Base-by-base conservation (phyloP, 192 early-diverging fungal species). In the Backusella westeae region DNA sequence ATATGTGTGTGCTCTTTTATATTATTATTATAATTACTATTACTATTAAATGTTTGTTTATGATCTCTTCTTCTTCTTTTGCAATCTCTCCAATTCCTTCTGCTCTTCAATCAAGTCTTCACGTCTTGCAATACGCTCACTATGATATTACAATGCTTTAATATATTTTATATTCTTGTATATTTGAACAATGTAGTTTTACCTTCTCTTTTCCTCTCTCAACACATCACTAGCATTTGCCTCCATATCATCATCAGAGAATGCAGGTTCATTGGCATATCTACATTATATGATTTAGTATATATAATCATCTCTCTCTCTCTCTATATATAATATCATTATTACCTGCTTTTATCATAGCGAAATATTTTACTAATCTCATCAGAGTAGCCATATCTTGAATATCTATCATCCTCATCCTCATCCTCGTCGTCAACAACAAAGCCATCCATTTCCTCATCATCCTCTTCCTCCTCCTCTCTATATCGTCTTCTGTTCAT, bases 161-260 rank as follows among this genome's bases (percentile, higher is more conserved):
- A 46, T 67, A 56, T 19, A 36, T 29, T n/a, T 4, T n/a, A 6
- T 66, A 34, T 41, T 32, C 8, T 46, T 14, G 3, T 38, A 8
- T 9, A 35, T 52, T 9, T 36, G 4, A 42, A 8, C 19, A 59
- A 23, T 59, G 21, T 77, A 32, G 32, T 32, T 32, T 32, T 32
- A 81, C 80, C 80, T 83, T 79, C 78, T 76, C 52, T 77, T 77
- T 73, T 83, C 82, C 67, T 83, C 82, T 49, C 75, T 66, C 19
- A 79, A 41, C 23, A 83, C 71, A 34, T 83, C 75, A 59, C 78
- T 34, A n/a, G 82, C 75, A 77, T 77, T 78, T n/a, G 78, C 82
- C 41, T 83, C 82, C 82, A 83, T 83, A 71, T 83, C 82, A 49
- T 83, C 82, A 53, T 83, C 82, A n/a, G 82, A 83, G 35, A 42